Percentiles rank a stretch among this genome's conserved stretches.
phyloP scores from a whole-genome alignment of 2,329 filamentous ascomycete species.

The Xylariaceae sp. region DNA sequence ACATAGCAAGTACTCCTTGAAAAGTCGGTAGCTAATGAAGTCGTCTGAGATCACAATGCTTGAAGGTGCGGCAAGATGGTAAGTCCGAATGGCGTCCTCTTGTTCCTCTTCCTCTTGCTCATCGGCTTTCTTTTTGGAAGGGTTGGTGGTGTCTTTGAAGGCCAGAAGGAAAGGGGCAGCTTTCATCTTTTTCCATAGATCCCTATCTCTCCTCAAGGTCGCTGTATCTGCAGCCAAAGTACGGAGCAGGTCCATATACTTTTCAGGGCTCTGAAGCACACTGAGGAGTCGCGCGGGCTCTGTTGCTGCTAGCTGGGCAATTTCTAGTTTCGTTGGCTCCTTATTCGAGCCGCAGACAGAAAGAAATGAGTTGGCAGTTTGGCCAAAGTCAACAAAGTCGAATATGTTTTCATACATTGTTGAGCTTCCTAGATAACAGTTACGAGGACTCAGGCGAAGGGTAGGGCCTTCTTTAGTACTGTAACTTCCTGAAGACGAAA shows the following conservation, averaged over 20 bases:
- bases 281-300: slow-evolving; percentile 79
- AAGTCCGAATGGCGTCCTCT: slow-evolving; percentile 66
- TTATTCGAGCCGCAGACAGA: slow-evolving; percentile 84
- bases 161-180: slow-evolving; percentile 73
- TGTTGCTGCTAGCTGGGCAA: slow-evolving; percentile 75
- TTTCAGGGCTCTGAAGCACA: slow-evolving; percentile 73
- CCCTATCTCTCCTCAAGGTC: slow-evolving; percentile 70
- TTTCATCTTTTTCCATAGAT: slow-evolving; percentile 71
- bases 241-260: slow-evolving; percentile 78
- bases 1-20: slow-evolving; percentile 77
- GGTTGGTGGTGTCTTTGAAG: slow-evolving; percentile 62
- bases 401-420: slow-evolving; percentile 79
- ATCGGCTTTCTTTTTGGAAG: slow-evolving; percentile 42
- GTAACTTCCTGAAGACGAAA: slow-evolving; percentile 6
- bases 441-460: slow-evolving; percentile 60
- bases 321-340: slow-evolving; percentile 81
- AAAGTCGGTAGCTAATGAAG: slow-evolving; percentile 80
- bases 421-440: slow-evolving; percentile 73
- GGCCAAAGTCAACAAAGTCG: slow-evolving; percentile 92
- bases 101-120: slow-evolving; percentile 50
- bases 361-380: slow-evolving; percentile 81
- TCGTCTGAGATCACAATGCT: slow-evolving; percentile 80
- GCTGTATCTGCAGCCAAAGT: slow-evolving; percentile 69
- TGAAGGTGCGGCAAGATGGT: slow-evolving; percentile 65
- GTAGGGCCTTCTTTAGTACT: slow-evolving; percentile 41